phyloP scores from a whole-genome alignment of 805 yeast genomes.

The Cyberlindnera veronae region DNA sequence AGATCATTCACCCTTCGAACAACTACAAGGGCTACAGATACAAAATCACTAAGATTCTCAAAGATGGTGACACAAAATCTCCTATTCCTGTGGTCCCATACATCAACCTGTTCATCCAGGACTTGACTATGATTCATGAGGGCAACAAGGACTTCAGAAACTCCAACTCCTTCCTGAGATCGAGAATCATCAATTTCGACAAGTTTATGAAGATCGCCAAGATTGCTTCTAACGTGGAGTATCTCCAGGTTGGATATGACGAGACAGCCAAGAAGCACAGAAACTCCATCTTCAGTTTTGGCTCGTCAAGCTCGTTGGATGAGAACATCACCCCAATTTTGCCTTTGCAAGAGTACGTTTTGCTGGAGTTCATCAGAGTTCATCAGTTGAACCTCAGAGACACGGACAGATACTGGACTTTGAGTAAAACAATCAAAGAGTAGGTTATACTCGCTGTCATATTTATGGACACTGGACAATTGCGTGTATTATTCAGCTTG shows the following conservation, averaged over 20 bases:
- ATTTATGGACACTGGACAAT: slow-evolving; percentile 1
- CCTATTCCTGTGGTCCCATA: slow-evolving; percentile 70
- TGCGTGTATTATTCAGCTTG: background rate
- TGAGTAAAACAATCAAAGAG: too few species aligned
- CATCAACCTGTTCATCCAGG: slow-evolving; percentile 70
- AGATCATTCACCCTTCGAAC: slow-evolving; percentile 71
- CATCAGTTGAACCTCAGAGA: slow-evolving; percentile 55
- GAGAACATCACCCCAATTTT: slow-evolving; percentile 33
- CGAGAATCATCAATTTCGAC: slow-evolving; percentile 63
- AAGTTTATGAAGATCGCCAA: slow-evolving; percentile 66
- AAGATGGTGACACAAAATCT: slow-evolving; percentile 35
- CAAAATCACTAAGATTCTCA: slow-evolving; percentile 54
- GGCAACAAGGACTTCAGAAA: slow-evolving; percentile 71
- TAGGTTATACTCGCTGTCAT: too few species aligned
- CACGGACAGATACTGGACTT: slow-evolving; percentile 68
- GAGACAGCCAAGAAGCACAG: slow-evolving; percentile 24
- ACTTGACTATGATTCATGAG: slow-evolving; percentile 74
- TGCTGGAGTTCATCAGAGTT: slow-evolving; percentile 70
- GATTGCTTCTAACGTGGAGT: slow-evolving; percentile 63
- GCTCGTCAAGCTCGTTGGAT: slow-evolving; percentile 18
- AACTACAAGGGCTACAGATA: slow-evolving; percentile 67
- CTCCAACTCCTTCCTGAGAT: slow-evolving; percentile 46
- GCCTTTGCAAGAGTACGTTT: slow-evolving; percentile 46
- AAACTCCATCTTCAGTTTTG: slow-evolving; percentile 25
- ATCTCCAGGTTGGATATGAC: slow-evolving; percentile 59